A percentile compares a stretch with the other conserved stretches of the same genome.
Evolutionary conservation across 1,139 yeast species (phyloP).

Genomic region (Pichia sp.): DNA sequence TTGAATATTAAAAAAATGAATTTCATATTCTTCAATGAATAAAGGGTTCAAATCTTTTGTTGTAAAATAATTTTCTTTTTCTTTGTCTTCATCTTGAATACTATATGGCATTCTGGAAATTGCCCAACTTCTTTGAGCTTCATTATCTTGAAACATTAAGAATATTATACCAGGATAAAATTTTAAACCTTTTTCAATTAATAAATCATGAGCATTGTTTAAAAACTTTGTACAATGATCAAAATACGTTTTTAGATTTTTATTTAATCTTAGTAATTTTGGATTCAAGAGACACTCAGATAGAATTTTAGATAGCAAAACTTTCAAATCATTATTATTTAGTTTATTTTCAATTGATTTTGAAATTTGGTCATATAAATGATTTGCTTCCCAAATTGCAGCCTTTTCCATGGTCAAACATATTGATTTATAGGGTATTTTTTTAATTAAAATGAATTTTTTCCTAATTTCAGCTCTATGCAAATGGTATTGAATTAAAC

Average conservation of each 20-base stretch:
- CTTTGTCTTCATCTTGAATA: not conserved
- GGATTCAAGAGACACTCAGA: constrained; percentile 50
- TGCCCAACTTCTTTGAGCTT: constrained; percentile 43
- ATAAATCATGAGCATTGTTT: constrained; percentile 10
- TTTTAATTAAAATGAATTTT: constrained; percentile 45
- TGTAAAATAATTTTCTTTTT: constrained; percentile 8
- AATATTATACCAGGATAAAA: constrained; percentile 46
- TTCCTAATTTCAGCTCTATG: constrained; percentile 47
- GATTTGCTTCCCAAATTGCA: constrained; percentile 46
- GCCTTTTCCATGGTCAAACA: constrained; percentile 45
- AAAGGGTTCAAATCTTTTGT: constrained; percentile 30
- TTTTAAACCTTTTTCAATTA: constrained; percentile 12
- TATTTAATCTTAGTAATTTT: constrained; percentile 36
- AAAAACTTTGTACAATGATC: constrained; percentile 16
- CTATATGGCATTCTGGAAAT: constrained; percentile 27
- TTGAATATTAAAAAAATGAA: constrained; percentile 48
- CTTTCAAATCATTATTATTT: constrained; percentile 19
- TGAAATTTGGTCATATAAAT: constrained; percentile 22
- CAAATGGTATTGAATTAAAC: constrained; percentile 45
- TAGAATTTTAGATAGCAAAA: constrained; percentile 27
- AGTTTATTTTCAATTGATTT: constrained; percentile 25
- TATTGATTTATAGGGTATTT: constrained; percentile 43
- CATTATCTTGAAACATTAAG: constrained; percentile 48
- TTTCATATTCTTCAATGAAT: constrained; percentile 47
- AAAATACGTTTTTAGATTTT: constrained; percentile 25